Evolutionary conservation across 768 basidiomycete genomes (phyloP).

Genomic region (Mycena vitilis): DNA sequence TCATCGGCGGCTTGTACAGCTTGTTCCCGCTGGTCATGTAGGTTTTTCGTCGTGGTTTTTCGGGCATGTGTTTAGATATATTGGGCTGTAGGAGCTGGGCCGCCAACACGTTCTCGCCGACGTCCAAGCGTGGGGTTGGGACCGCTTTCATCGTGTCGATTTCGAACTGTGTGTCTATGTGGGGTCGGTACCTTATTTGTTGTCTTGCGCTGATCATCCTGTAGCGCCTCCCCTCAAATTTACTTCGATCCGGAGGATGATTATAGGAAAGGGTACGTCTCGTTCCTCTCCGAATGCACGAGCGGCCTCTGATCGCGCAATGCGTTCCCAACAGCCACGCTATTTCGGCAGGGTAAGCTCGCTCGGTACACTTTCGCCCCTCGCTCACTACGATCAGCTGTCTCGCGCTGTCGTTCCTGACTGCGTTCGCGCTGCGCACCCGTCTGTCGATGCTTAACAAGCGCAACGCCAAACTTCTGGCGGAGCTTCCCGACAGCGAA

Average conservation of each 20-base stretch:
- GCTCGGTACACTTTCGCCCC: too few species aligned
- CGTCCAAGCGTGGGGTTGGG: constrained; percentile 69
- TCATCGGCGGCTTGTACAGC: constrained; percentile 65
- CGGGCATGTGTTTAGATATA: neutral
- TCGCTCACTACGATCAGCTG: constrained; percentile 45
- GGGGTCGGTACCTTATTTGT: constrained; percentile 29
- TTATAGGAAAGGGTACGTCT: constrained; percentile 55
- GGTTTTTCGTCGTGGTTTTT: constrained; percentile 30
- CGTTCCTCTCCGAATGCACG: too few species aligned
- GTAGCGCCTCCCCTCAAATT: constrained; percentile 66
- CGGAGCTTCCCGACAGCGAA: constrained; percentile 46
- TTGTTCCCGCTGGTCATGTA: constrained; percentile 70
- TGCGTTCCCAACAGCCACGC: constrained; percentile 46
- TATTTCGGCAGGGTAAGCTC: constrained; percentile 60
- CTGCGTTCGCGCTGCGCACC: constrained; percentile 57
- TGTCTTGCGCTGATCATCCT: neutral
- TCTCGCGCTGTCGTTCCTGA: constrained; percentile 55
- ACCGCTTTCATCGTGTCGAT: constrained; percentile 72
- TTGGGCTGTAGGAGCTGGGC: constrained; percentile 64
- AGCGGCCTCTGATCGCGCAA: too few species aligned
- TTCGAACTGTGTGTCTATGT: constrained; percentile 70
- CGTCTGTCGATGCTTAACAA: constrained; percentile 57
- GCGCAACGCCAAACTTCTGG: constrained; percentile 46
- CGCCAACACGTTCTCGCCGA: constrained; percentile 69
- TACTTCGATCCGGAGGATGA: constrained; percentile 64